Evolutionary conservation across 2,329 filamentous ascomycete species (phyloP), one percentile per base, ranked within the genome.

Genomic region (Lizonia empirigonia): DNA sequence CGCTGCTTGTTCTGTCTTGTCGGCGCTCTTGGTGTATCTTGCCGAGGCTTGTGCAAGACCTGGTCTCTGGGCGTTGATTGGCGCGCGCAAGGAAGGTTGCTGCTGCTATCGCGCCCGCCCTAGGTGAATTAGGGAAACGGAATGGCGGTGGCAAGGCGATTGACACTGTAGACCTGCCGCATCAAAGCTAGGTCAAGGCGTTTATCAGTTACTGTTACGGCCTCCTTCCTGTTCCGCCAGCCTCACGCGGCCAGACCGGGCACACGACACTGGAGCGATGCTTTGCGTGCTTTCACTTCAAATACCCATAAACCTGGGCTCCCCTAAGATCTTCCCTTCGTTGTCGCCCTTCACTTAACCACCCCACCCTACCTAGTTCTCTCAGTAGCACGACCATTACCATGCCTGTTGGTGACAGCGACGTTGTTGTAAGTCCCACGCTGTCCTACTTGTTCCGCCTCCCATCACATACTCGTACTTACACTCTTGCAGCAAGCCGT

Each of bases 351-450:
- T 44, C 40, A 50, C 42, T 47, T 44, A 44, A 36, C 29, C 30
- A 30, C 35, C 19, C 44, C 48, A 42, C 41, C 37, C 35, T 47
- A 49, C 36, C 35, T 39, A 44, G 40, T 47, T 52, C 36, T 46
- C 34, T 23, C 42, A 47, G 34, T 36, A 52, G 48, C 48, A 44
- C 55, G 46, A 51, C 48, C 63, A 68, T 48, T 55, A 38, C 26
- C 32, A 67, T 67, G 64, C 60, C 65, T 60, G 46, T 60, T 46
- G 58, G 58, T 50, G 61, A 65, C 56, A 58, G 53, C 53, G 63
- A 61, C 41, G 58, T 51, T 38, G 56, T 68, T 13, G 65, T 68
- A 60, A 56, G 63, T 56, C 20, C 29, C 19, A 16, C 38, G 35
- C 5, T 36, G 39, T 15, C 37, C 35, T 34, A 24, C n/a, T 0